Percentiles rank a stretch among this genome's conserved stretches.
Conservation (phyloP, 805 yeast species). For the Kodamaea jinghongensis region DNA sequence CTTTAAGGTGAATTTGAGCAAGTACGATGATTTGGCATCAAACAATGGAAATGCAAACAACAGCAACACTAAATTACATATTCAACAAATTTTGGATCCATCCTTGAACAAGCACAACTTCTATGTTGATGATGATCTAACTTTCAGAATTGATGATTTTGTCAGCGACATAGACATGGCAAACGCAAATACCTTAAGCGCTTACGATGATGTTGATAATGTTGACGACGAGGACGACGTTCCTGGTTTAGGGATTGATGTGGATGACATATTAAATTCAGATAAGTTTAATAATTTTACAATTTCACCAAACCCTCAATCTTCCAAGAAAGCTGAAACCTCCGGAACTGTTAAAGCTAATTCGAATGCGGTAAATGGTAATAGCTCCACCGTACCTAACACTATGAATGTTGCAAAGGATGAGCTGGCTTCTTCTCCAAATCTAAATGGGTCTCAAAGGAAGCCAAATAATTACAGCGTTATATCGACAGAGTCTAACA, state of each 20-base stretch:
- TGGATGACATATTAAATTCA: constrained; percentile 40
- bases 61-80: constrained; percentile 8
- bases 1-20: constrained; percentile 32
- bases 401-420: neutral
- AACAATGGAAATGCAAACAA: constrained; percentile 3
- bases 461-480: constrained; percentile 21
- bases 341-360: neutral
- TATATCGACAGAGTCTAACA: constrained; percentile 15
- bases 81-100: constrained; percentile 16
- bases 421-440: constrained; percentile 1
- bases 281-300: constrained; percentile 36
- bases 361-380: neutral
- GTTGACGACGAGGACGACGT: constrained; percentile 35
- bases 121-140: constrained; percentile 29
- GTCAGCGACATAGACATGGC: constrained; percentile 20
- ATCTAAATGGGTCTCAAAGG: constrained; percentile 4
- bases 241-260: constrained; percentile 43
- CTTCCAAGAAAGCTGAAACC: constrained; percentile 3
- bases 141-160: constrained; percentile 37
- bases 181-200: constrained; percentile 14
- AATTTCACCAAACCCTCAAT: constrained; percentile 15
- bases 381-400: neutral
- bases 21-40: constrained; percentile 32
- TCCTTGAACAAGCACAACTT: constrained; percentile 22
- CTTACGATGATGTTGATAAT: constrained; percentile 27